These are phyloP conservation scores for Arabidopsis hybrid DNA, from an alignment of 441 rosid species.

Conservation along the genomic window DNA sequence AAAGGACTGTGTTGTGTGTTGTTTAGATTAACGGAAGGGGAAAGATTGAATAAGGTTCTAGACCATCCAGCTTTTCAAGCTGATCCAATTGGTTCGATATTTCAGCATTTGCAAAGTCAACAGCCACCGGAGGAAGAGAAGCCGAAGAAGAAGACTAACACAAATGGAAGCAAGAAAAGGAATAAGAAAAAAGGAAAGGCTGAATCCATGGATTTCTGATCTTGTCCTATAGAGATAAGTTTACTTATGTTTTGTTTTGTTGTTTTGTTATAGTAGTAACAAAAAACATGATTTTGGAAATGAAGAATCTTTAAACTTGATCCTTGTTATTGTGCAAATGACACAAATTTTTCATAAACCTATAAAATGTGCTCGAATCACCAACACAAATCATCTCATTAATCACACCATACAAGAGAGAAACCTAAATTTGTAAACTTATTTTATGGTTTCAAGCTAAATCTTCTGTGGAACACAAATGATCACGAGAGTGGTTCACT, in stretches of 20 bases:
- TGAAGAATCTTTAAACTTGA: conserved; percentile 17
- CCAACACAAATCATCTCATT: conserved; percentile 4
- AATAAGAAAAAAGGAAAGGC: conserved; percentile 52
- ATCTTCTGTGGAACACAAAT: neutral
- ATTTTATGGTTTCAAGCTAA: neutral
- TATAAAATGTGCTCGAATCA: conserved; percentile 19
- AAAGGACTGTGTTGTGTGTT: conserved; percentile 21
- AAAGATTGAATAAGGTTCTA: conserved; percentile 64
- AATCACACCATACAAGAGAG: neutral
- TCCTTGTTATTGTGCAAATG: conserved; percentile 5
- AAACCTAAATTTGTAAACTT: neutral
- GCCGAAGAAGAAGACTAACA: conserved; percentile 56
- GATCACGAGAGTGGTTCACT: conserved; percentile 56
- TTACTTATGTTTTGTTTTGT: conserved; percentile 11
- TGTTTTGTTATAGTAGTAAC: neutral
- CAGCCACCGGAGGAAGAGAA: conserved; percentile 65
- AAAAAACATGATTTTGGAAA: neutral
- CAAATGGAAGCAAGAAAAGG: conserved; percentile 60
- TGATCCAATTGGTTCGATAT: conserved; percentile 77
- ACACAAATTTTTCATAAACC: conserved; percentile 12
- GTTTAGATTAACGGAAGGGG: conserved; percentile 73
- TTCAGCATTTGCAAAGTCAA: conserved; percentile 71
- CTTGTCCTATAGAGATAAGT: neutral
- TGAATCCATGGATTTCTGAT: conserved; percentile 59
- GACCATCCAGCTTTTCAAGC: conserved; percentile 71